Evolutionary conservation across 768 basidiomycete species (phyloP).

Genomic region (Kwoniella europaea): DNA sequence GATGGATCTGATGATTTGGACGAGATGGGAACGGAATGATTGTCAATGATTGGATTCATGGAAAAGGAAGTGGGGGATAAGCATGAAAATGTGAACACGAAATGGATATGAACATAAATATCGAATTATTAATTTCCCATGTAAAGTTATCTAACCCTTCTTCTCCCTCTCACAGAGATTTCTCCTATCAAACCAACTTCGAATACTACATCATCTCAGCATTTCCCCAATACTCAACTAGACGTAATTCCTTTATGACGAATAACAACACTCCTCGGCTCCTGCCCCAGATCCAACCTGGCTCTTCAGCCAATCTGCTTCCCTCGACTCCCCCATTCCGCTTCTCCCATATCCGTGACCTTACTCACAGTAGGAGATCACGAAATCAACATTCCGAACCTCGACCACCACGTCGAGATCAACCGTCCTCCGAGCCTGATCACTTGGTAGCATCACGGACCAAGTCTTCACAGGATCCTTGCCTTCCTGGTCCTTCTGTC

Average conservation of each 20-base stretch:
- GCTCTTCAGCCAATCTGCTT: background rate
- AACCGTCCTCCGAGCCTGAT: no score
- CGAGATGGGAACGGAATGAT: background rate
- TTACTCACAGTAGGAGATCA: no score
- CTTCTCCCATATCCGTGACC: no score
- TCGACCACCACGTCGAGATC: background rate
- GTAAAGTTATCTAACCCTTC: no score
- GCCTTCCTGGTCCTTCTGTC: no score
- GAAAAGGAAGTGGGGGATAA: background rate
- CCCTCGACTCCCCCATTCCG: background rate
- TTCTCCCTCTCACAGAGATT: no score
- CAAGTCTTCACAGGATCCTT: no score
- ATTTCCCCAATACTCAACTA: no score
- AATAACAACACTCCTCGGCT: constrained; percentile 1
- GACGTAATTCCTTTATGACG: background rate
- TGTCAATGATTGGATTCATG: background rate
- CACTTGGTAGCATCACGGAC: no score
- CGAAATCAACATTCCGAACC: background rate
- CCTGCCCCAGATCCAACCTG: constrained; percentile 3
- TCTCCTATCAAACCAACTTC: no score
- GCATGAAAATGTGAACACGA: background rate
- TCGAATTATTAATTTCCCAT: no score
- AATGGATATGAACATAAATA: background rate
- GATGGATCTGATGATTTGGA: background rate
- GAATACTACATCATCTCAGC: no score